Conservation (phyloP, 192 early-diverging fungal species). For the Coemansia umbellata region DNA sequence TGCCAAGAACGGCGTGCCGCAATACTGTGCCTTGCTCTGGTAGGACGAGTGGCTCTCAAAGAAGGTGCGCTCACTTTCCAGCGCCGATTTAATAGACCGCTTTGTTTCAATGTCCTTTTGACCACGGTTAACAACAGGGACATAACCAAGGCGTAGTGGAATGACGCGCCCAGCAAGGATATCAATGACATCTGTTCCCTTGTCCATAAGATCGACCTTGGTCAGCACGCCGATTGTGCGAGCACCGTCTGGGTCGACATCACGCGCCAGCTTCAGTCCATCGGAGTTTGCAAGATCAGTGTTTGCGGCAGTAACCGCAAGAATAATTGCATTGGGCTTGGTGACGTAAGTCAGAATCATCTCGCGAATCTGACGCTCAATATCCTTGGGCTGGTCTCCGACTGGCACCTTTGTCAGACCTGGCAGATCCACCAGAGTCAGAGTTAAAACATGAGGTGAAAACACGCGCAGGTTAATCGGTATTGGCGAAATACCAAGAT, state of each 20-base stretch:
- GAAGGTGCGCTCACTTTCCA: conserved; percentile 86
- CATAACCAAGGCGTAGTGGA: conserved; percentile 95
- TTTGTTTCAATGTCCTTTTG: conserved; percentile 96
- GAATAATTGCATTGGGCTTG: conserved; percentile 96
- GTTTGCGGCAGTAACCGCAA: conserved; percentile 97
- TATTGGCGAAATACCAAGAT: conserved; percentile 84
- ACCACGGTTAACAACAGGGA: conserved; percentile 98
- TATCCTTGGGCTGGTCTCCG: conserved; percentile 99
- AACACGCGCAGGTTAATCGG: conserved; percentile 98
- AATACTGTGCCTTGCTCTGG: conserved; percentile 95
- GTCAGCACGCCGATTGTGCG: conserved; percentile 99
- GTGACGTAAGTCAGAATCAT: conserved; percentile 98
- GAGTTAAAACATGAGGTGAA: conserved; percentile 96
- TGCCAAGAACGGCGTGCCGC: conserved; percentile 98
- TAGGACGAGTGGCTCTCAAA: conserved; percentile 97
- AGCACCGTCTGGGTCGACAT: conserved; percentile 98
- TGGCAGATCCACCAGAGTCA: conserved; percentile 98
- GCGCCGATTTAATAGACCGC: conserved; percentile 81
- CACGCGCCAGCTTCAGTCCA: conserved; percentile 96
- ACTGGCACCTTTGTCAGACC: conserved; percentile 99
- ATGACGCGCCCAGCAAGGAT: conserved; percentile 96
- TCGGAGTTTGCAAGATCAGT: conserved; percentile 99
- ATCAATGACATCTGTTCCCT: conserved; percentile 99
- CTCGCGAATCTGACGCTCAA: conserved; percentile 96
- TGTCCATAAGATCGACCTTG: conserved; percentile 99